Base-by-base conservation (phyloP, 352 stramenopile species). In the Phytophthora kernoviae region DNA sequence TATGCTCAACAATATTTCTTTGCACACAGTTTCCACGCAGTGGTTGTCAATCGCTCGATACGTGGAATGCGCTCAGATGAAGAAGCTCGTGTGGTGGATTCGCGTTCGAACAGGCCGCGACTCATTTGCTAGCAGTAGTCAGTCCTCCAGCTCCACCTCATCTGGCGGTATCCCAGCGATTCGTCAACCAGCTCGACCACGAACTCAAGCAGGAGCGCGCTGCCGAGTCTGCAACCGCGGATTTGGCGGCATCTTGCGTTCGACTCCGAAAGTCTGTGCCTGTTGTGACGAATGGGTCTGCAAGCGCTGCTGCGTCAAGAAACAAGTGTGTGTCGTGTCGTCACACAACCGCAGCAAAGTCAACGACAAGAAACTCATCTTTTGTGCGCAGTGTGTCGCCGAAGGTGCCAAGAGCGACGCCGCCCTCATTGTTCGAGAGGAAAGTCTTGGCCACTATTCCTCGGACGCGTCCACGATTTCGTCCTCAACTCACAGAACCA, bases 61-160 rank as follows among this genome's bases (percentile, higher is more conserved):
- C 27, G 63, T 77, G 9, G 64, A 80, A 26, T 75, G 60, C 36
- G 71, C 71, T 15, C 71, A 77, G 46, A 80, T 77, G 68, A 80
- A 77, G 55, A 80, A 80, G 44, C 60, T 80, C n/a, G 50, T 73
- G 36, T 77, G 71, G 68, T 73, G 68, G 66, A 77, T 77, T 49
- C 60, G 62, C 1, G 41, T 73, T 41, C 63, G 57, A 37, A 77
- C 65, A 21, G 65, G 68, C n/a, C 63, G 71, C 34, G 68, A 73
- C 42, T 76, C 70, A 5, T 77, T 77, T 44, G 63, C 65, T 0
- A 80, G 71, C 54, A 80, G 57, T 36, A 76, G 57, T 30, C 63
- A 75, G 42, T 65, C 53, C 8, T 73, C 64, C 33, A 66, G 67
- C 32, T 75, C 63, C 0, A 76, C 57, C 5, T 77, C 64, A 1